Conservation (phyloP, 176 grass and related monocot genomes). For the Musa beccarii region DNA sequence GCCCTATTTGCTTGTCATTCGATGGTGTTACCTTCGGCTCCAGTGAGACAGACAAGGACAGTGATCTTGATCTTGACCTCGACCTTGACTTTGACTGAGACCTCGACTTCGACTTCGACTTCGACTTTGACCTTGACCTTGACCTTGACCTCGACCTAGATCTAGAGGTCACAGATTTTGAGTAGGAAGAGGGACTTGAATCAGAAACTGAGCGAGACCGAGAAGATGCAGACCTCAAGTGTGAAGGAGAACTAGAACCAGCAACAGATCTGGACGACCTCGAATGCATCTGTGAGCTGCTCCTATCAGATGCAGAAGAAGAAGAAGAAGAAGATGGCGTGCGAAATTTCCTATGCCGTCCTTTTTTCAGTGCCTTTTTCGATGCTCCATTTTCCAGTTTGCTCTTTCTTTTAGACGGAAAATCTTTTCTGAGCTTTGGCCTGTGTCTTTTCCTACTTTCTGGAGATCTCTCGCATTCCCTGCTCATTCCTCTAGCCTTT, state of each 20-base stretch:
- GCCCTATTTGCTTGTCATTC: slow-evolving; percentile 12
- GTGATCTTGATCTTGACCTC: slow-evolving; percentile 27
- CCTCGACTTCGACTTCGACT: slow-evolving; percentile 19
- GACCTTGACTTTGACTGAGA: slow-evolving; percentile 13
- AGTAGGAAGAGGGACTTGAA: slow-evolving; percentile 25
- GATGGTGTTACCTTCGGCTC: slow-evolving; percentile 15
- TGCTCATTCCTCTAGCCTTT: background rate
- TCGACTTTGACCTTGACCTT: background rate
- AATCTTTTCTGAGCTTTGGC: slow-evolving; percentile 8
- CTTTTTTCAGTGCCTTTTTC: background rate
- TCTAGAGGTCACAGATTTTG: slow-evolving; percentile 22
- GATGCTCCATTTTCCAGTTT: background rate
- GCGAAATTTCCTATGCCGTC: slow-evolving; percentile 17
- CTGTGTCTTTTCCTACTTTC: background rate
- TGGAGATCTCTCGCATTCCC: background rate
- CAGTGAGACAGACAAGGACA: slow-evolving; percentile 26
- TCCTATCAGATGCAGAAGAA: slow-evolving; percentile 16
- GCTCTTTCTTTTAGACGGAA: slow-evolving; percentile 21
- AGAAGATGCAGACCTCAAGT: slow-evolving; percentile 12
- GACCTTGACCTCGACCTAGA: slow-evolving; percentile 28
- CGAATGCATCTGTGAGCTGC: slow-evolving; percentile 7
- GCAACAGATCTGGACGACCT: background rate
- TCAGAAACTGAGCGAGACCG: slow-evolving; percentile 7
- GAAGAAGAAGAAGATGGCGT: slow-evolving; percentile 29
- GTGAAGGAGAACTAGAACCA: slow-evolving; percentile 12